Evolutionary conservation across 352 stramenopile species (phyloP).

Genomic region (Phytophthora nicotianae): DNA sequence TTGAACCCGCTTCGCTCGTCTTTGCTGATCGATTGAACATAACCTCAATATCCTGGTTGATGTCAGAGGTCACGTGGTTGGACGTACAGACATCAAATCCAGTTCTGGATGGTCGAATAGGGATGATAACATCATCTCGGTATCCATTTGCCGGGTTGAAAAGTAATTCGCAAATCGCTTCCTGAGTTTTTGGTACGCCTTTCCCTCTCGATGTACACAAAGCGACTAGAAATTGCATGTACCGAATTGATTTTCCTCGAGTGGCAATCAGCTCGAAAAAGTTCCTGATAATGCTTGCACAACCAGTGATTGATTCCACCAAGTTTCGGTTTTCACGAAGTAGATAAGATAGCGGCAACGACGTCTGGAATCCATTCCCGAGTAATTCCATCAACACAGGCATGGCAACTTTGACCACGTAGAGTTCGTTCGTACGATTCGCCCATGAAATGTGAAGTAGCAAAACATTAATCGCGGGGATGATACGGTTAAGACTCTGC

Average conservation of each 20-base stretch:
- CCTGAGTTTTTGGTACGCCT: constrained; percentile 72
- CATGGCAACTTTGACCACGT: constrained; percentile 61
- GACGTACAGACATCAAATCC: constrained; percentile 66
- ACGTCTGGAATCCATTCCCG: constrained; percentile 75
- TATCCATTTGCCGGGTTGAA: constrained; percentile 67
- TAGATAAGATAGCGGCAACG: constrained; percentile 65
- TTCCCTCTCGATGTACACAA: constrained; percentile 65
- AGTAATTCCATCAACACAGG: constrained; percentile 73
- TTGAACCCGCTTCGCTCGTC: constrained; percentile 5
- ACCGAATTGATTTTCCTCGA: constrained; percentile 68
- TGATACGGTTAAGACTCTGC: constrained; percentile 63
- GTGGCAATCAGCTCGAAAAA: constrained; percentile 81
- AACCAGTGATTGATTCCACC: constrained; percentile 75
- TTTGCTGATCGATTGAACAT: constrained; percentile 39
- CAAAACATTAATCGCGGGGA: constrained; percentile 57
- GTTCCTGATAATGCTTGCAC: constrained; percentile 58
- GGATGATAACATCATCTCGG: constrained; percentile 59
- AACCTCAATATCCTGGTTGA: constrained; percentile 40
- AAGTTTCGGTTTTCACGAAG: constrained; percentile 74
- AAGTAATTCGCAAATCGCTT: constrained; percentile 73
- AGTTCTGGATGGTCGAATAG: constrained; percentile 41
- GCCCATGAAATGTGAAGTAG: constrained; percentile 68
- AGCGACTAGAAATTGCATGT: constrained; percentile 77
- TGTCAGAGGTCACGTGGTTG: constrained; percentile 14
- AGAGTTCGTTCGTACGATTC: constrained; percentile 63